Percentiles rank a stretch among this genome's conserved stretches.
Conservation (phyloP, 2,329 filamentous ascomycete species). For the Xylaria hypoxylon region DNA sequence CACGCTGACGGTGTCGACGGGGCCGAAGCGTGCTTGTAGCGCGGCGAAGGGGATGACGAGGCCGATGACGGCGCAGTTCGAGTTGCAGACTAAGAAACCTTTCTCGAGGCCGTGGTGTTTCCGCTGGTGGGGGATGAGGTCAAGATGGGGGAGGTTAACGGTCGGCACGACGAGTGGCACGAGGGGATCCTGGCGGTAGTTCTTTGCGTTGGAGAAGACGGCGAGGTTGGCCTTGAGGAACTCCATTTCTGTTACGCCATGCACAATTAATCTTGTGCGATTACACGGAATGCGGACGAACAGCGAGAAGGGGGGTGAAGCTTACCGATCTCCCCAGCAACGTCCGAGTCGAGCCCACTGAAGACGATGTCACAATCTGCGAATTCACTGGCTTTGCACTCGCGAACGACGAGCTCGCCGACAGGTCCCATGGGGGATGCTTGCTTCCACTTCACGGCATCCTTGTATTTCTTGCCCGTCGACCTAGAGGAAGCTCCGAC, state of each 20-base stretch:
- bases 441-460: constrained; percentile 97
- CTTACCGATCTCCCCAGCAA: constrained; percentile 90
- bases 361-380: constrained; percentile 93
- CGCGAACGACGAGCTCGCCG: constrained; percentile 84
- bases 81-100: constrained; percentile 97
- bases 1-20: constrained; percentile 79
- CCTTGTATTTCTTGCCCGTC: constrained; percentile 92
- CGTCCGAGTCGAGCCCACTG: constrained; percentile 90
- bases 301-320: constrained; percentile 7
- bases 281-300: not conserved
- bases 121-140: constrained; percentile 89
- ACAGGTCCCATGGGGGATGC: constrained; percentile 82
- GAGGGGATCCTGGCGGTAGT: constrained; percentile 89
- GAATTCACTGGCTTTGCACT: constrained; percentile 86
- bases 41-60: constrained; percentile 95
- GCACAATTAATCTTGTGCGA: not conserved
- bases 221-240: constrained; percentile 89
- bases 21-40: constrained; percentile 86
- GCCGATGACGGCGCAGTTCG: constrained; percentile 97
- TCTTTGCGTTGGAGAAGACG: constrained; percentile 98
- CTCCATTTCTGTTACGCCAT: constrained; percentile 75
- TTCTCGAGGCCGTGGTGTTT: constrained; percentile 77
- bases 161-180: constrained; percentile 95
- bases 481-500: constrained; percentile 91
- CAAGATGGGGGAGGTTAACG: constrained; percentile 89